Conservation (phyloP, 495 filamentous ascomycete genomes). For the Pyrenula massariospora region DNA sequence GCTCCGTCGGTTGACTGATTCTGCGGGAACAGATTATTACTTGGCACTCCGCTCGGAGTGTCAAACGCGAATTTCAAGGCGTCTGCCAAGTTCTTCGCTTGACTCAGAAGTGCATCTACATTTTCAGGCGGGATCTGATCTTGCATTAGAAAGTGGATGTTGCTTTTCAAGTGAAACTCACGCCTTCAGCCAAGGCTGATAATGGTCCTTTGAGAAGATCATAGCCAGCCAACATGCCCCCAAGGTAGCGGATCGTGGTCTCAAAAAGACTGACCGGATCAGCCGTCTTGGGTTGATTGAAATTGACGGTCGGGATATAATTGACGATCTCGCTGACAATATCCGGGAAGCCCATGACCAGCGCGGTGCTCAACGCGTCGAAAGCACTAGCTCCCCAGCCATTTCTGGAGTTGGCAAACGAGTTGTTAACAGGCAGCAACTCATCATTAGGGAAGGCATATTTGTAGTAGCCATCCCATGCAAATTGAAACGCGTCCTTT, state of each 20-base stretch:
- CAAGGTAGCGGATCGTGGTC: slow-evolving; percentile 82
- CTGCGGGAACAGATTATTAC: slow-evolving; percentile 56
- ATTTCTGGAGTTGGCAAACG: slow-evolving; percentile 40
- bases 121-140: slow-evolving; percentile 11
- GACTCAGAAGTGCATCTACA: slow-evolving; percentile 46
- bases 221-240: slow-evolving; percentile 69
- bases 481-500: slow-evolving; percentile 61
- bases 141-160: background rate
- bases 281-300: slow-evolving; percentile 34
- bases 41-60: slow-evolving; percentile 64
- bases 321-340: slow-evolving; percentile 59
- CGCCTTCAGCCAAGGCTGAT: slow-evolving; percentile 32
- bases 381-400: slow-evolving; percentile 80
- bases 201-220: slow-evolving; percentile 68
- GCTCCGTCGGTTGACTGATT: slow-evolving; percentile 33
- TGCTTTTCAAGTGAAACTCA: background rate
- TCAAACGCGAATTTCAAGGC: slow-evolving; percentile 67
- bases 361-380: slow-evolving; percentile 71
- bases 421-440: slow-evolving; percentile 5
- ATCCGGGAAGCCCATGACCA: slow-evolving; percentile 60
- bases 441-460: slow-evolving; percentile 52
- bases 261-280: slow-evolving; percentile 65
- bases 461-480: slow-evolving; percentile 73
- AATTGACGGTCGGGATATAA: slow-evolving; percentile 58
- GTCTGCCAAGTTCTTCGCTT: slow-evolving; percentile 60